These are phyloP conservation scores for Podaxis carcinomalis DNA, from an alignment of 768 basidiomycete species.

Conservation along the genomic window DNA sequence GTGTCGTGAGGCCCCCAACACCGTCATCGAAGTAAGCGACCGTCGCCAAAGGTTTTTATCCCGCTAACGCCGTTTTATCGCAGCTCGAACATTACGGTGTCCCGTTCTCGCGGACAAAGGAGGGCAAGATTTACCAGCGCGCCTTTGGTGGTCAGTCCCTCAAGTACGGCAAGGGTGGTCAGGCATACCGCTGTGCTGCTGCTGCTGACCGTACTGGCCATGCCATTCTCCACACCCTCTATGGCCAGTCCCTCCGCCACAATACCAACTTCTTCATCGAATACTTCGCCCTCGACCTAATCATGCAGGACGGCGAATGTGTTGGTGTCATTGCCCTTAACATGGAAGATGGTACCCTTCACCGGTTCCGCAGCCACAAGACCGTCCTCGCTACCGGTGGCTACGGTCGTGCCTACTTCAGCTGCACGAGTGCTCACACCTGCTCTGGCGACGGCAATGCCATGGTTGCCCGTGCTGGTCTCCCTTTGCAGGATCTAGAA, in stretches of 20 bases:
- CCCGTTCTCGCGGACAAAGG: slow-evolving; percentile 96
- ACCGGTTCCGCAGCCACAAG: slow-evolving; percentile 97
- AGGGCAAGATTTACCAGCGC: slow-evolving; percentile 99
- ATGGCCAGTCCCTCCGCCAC: slow-evolving; percentile 97
- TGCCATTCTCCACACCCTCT: slow-evolving; percentile 96
- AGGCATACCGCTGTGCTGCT: slow-evolving; percentile 98
- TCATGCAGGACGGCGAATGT: slow-evolving; percentile 99
- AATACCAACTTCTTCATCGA: slow-evolving; percentile 99
- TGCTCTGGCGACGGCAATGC: slow-evolving; percentile 99
- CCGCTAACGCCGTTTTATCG: slow-evolving; percentile 6
- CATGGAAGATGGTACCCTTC: slow-evolving; percentile 99
- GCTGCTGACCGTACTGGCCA: slow-evolving; percentile 99
- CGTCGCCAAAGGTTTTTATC: neutral
- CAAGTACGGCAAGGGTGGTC: slow-evolving; percentile 96
- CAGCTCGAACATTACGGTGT: slow-evolving; percentile 99
- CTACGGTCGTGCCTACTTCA: slow-evolving; percentile 97
- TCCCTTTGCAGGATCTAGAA: slow-evolving; percentile 95
- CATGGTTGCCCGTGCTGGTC: slow-evolving; percentile 95
- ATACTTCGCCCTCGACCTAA: slow-evolving; percentile 97
- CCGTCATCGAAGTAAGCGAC: slow-evolving; percentile 77
- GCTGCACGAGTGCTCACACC: slow-evolving; percentile 97
- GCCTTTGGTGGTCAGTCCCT: slow-evolving; percentile 98
- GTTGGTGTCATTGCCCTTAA: slow-evolving; percentile 98
- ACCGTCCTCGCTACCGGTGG: slow-evolving; percentile 98
- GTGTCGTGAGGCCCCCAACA: slow-evolving; percentile 94